Evolutionary conservation across 1,284 basidiomycete genomes (phyloP).

Genomic region (Irpex sp.): DNA sequence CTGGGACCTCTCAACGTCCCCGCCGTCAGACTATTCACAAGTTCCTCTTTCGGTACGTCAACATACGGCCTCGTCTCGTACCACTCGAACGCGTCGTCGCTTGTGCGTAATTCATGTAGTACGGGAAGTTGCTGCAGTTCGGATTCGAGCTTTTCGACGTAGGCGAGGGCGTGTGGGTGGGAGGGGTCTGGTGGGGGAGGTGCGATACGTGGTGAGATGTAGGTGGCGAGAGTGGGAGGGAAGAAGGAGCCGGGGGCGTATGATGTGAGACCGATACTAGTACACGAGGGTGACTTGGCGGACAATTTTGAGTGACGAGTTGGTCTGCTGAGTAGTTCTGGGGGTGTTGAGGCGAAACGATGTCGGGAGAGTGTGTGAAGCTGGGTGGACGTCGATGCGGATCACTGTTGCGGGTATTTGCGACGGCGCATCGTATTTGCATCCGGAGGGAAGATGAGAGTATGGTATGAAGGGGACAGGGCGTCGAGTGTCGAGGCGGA

Average conservation of each 20-base stretch:
- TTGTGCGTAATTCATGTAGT: conserved; percentile 48
- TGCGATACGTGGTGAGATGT: conserved; percentile 70
- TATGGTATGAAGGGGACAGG: no score
- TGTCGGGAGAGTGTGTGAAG: background rate
- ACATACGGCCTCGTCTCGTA: conserved; percentile 79
- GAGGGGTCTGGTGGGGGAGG: conserved; percentile 65
- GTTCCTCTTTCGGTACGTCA: conserved; percentile 62
- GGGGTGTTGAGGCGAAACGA: background rate
- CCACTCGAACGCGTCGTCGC: conserved; percentile 55
- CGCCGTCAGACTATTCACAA: conserved; percentile 79
- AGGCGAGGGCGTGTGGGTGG: conserved; percentile 58
- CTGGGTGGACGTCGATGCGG: no score
- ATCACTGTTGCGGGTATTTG: background rate
- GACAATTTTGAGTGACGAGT: background rate
- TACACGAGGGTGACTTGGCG: conserved; percentile 16
- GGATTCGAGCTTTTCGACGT: conserved; percentile 63
- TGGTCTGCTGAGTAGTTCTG: background rate
- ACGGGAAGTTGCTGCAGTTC: conserved; percentile 64
- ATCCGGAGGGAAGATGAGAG: no score
- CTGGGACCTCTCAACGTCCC: conserved; percentile 87
- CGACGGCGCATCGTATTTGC: background rate
- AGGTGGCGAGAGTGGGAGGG: conserved; percentile 55
- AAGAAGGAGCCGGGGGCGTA: conserved; percentile 61
- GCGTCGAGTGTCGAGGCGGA: no score
- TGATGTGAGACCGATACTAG: conserved; percentile 23